phyloP scores from a whole-genome alignment of 257 asterid species.

The Dorcoceras hygrometricum region DNA sequence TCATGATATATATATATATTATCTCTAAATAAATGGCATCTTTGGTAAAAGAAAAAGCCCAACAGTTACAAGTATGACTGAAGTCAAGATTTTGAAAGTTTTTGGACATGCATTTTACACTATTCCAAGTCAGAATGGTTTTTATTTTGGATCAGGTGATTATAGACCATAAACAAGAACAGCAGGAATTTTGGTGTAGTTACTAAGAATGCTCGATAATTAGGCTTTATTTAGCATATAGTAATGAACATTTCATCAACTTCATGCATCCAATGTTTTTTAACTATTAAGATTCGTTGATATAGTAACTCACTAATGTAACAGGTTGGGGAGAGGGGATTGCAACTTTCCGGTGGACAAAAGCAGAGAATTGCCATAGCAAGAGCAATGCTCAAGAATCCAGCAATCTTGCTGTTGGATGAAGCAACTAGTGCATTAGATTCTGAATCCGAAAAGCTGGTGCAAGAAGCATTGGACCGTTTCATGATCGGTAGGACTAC shows the following conservation, averaged over 20 bases:
- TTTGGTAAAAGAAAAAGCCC: background rate
- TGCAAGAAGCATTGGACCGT: conserved; percentile 88
- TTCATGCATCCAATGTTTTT: background rate
- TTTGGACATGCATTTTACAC: background rate
- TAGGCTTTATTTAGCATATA: no score
- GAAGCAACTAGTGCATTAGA: conserved; percentile 94
- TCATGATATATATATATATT: background rate
- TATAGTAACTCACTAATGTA: conserved; percentile 3
- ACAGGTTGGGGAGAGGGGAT: conserved; percentile 83
- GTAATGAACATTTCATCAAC: background rate
- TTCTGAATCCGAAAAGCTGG: conserved; percentile 85
- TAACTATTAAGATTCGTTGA: background rate
- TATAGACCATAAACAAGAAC: no score
- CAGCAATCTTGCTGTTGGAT: conserved; percentile 70
- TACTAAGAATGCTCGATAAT: no score
- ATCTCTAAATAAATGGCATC: background rate
- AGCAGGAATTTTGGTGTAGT: no score
- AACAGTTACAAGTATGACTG: background rate
- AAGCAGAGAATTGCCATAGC: conserved; percentile 92
- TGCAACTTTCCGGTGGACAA: conserved; percentile 91
- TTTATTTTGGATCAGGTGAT: no score
- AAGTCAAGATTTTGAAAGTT: background rate
- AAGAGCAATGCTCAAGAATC: conserved; percentile 86
- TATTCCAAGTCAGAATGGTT: background rate
- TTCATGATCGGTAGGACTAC: conserved; percentile 93